Evolutionary conservation across 805 yeast genomes (phyloP).

Genomic region (Zygosaccharomyces lentus): DNA sequence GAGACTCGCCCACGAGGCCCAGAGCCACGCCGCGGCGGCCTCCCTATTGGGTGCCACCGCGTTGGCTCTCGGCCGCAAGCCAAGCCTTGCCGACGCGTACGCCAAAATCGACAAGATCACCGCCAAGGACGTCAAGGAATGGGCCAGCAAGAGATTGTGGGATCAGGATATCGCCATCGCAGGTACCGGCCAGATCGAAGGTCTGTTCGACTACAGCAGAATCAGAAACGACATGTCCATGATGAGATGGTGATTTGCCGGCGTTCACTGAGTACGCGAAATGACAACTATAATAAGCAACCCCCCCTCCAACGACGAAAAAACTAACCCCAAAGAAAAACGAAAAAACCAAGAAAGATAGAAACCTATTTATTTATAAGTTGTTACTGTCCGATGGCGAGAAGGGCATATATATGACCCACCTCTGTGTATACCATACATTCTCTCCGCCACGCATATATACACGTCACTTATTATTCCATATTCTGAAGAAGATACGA

Average conservation of each 20-base stretch:
- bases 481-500: conserved; percentile 10
- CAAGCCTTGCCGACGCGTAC: conserved; percentile 55
- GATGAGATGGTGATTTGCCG: conserved; percentile 65
- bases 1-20: conserved; percentile 48
- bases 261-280: neutral
- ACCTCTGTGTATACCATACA: conserved; percentile 12
- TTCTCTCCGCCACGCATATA: conserved; percentile 11
- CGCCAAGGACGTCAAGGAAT: conserved; percentile 54
- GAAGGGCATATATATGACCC: conserved; percentile 7
- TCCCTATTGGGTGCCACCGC: conserved; percentile 48
- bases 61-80: conserved; percentile 56
- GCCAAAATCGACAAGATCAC: conserved; percentile 61
- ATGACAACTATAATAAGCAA: neutral
- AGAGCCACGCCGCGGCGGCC: conserved; percentile 49
- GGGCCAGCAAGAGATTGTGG: conserved; percentile 77
- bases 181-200: conserved; percentile 85
- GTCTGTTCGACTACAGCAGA: conserved; percentile 77
- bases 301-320: too few relatives aligned
- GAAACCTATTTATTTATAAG: conserved; percentile 6
- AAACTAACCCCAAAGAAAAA: conserved; percentile 4
- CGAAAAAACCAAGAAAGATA: neutral
- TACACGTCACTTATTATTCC: conserved; percentile 10
- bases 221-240: conserved; percentile 84
- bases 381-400: conserved; percentile 3
- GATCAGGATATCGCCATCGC: conserved; percentile 81